Evolutionary conservation across 1,284 basidiomycete species (phyloP).

Genomic region (Microbotryum saponariae): DNA sequence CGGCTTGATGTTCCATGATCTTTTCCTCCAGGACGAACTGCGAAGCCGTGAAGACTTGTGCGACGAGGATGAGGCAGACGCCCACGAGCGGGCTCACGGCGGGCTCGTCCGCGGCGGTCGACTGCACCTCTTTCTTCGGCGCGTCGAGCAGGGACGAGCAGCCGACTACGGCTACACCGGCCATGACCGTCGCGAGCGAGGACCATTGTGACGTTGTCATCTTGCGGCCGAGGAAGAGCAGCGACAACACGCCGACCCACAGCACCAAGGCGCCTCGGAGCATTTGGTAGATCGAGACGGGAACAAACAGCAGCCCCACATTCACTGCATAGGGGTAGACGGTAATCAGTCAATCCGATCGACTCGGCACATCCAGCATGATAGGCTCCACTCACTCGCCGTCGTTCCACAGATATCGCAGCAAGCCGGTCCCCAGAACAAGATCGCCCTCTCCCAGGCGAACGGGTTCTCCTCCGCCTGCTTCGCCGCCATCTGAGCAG

Average conservation of each 20-base stretch:
- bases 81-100: constrained; percentile 46
- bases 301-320: constrained; percentile 42
- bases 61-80: constrained; percentile 84
- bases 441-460: constrained; percentile 14
- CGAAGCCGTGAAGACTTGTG: constrained; percentile 88
- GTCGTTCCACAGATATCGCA: constrained; percentile 44
- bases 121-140: constrained; percentile 52
- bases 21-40: constrained; percentile 95
- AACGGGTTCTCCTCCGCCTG: background rate
- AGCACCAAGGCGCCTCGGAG: constrained; percentile 91
- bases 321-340: constrained; percentile 7
- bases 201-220: constrained; percentile 61
- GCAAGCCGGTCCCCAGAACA: constrained; percentile 26
- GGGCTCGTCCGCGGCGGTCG: constrained; percentile 43
- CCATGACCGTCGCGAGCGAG: constrained; percentile 81
- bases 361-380: background rate
- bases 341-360: no score
- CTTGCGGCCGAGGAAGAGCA: constrained; percentile 77
- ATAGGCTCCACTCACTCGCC: constrained; percentile 10
- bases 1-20: constrained; percentile 77
- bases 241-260: constrained; percentile 88
- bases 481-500: constrained; percentile 2
- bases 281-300: constrained; percentile 74
- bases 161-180: constrained; percentile 83
- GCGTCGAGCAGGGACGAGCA: constrained; percentile 81